Conservation (phyloP, 331 rosid species). For the Saraca asoca region DNA sequence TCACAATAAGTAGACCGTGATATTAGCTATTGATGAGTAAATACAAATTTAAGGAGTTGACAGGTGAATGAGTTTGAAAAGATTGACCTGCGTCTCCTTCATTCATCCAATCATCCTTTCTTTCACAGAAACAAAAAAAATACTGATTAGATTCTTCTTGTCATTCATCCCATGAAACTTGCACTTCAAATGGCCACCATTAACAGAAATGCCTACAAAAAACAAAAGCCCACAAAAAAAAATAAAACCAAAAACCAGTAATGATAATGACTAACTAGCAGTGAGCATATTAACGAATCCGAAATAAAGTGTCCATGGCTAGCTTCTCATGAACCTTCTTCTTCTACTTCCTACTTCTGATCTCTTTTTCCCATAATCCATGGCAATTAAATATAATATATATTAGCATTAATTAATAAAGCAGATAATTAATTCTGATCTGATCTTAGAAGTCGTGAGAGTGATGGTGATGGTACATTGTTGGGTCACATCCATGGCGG, state of each 20-base stretch:
- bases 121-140: conserved; percentile 32
- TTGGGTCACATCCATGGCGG: conserved; percentile 57
- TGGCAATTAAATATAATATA: conserved; percentile 32
- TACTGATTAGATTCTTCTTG: conserved; percentile 62
- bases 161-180: conserved; percentile 56
- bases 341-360: background rate
- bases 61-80: conserved; percentile 52
- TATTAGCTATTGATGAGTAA: conserved; percentile 53
- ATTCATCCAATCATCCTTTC: conserved; percentile 38
- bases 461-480: conserved; percentile 75
- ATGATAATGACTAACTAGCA: background rate
- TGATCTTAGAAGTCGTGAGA: conserved; percentile 67
- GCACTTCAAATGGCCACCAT: conserved; percentile 56
- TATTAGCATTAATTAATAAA: conserved; percentile 30
- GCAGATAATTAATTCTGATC: background rate
- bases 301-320: conserved; percentile 25
- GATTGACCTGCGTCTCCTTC: conserved; percentile 70
- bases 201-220: background rate
- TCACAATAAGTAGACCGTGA: conserved; percentile 55
- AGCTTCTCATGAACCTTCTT: conserved; percentile 30
- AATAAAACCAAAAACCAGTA: conserved; percentile 18
- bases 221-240: conserved; percentile 42
- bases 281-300: conserved; percentile 26
- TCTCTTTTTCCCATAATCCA: conserved; percentile 20
- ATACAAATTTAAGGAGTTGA: conserved; percentile 55